Evolutionary conservation across 208 protist species (phyloP), one percentile per base, ranked within the genome.

Genomic region (Leishmania amazonensis): DNA sequence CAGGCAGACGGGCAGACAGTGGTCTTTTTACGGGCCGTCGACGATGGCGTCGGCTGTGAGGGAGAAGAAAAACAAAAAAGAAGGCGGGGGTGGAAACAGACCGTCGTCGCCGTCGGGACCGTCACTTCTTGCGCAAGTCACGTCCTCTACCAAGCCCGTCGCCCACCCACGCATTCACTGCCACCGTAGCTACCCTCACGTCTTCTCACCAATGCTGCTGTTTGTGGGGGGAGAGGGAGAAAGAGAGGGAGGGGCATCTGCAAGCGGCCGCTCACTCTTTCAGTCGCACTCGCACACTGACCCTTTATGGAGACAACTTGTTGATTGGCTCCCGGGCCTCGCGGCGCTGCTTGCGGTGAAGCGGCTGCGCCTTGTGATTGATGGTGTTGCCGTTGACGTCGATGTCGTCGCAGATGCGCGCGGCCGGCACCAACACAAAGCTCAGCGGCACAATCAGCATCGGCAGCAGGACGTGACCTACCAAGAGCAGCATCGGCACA

Each of bases 331-430:
- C 71, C 31, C 49, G 38, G 15, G 76, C 40, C n/a, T 80, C 70
- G 79, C 38, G 24, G 31, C 31, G 47, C 57, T 87, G 38, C 21
- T 67, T 57, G 67, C 38, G 83, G 42, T 71, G 75, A 5, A 76
- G 67, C 13, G 21, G 65, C 49, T 84, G 54, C 15, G 70, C 57
- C 72, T 86, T 57, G 60, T 80, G 75, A 60, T 75, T 81, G 58
- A 92, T 84, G 24, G 76, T 81, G 45, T 89, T 81, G 38, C 88
- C 91, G 75, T 88, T 81, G 7, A 86, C 70, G 72, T 95, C 91
- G 57, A 93, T 84, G 49, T 93, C 83, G 64, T 95, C 89, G 78
- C 88, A 92, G 74, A 95, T 93, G 83, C 90, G 89, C n/a, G 86
- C 89, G 8, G 72, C 74, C 8, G 94, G 94, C 19, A 97, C 85